phyloP scores from a whole-genome alignment of 2,329 filamentous ascomycete genomes.

The Neurospora crassa region DNA sequence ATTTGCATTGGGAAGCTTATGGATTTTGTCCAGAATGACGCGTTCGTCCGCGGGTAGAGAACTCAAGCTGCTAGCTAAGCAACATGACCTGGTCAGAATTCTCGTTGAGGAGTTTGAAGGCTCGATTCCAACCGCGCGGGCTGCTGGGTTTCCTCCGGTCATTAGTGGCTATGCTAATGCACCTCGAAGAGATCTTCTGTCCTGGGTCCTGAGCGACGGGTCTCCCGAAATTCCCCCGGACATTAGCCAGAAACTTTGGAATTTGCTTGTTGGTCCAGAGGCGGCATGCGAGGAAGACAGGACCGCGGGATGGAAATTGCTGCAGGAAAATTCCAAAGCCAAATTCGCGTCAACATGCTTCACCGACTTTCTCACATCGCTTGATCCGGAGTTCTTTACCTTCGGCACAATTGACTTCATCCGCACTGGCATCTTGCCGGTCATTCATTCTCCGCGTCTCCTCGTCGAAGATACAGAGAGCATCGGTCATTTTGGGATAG shows the following conservation, averaged over 20 bases:
- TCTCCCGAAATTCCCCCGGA: slow-evolving; percentile 52
- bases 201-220: slow-evolving; percentile 48
- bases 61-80: slow-evolving; percentile 45
- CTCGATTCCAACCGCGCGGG: slow-evolving; percentile 33
- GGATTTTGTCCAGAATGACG: slow-evolving; percentile 47
- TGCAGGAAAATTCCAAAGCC: slow-evolving; percentile 39
- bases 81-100: slow-evolving; percentile 53
- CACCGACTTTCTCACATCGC: slow-evolving; percentile 43
- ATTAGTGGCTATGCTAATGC: slow-evolving; percentile 38
- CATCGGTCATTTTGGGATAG: slow-evolving; percentile 44
- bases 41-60: slow-evolving; percentile 37
- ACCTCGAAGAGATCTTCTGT: slow-evolving; percentile 49
- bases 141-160: slow-evolving; percentile 31
- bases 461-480: slow-evolving; percentile 42
- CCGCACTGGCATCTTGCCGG: slow-evolving; percentile 37
- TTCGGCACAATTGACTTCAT: slow-evolving; percentile 55
- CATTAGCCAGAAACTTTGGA: slow-evolving; percentile 59
- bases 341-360: slow-evolving; percentile 45
- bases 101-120: slow-evolving; percentile 57
- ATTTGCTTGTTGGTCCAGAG: slow-evolving; percentile 57
- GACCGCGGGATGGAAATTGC: slow-evolving; percentile 58
- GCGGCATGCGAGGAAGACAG: slow-evolving; percentile 52
- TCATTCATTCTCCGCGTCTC: slow-evolving; percentile 34
- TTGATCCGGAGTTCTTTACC: slow-evolving; percentile 51
- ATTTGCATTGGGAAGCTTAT: slow-evolving; percentile 64